Base-by-base conservation (phyloP, 768 basidiomycete species). In the Sporobolomyces pararoseus region DNA sequence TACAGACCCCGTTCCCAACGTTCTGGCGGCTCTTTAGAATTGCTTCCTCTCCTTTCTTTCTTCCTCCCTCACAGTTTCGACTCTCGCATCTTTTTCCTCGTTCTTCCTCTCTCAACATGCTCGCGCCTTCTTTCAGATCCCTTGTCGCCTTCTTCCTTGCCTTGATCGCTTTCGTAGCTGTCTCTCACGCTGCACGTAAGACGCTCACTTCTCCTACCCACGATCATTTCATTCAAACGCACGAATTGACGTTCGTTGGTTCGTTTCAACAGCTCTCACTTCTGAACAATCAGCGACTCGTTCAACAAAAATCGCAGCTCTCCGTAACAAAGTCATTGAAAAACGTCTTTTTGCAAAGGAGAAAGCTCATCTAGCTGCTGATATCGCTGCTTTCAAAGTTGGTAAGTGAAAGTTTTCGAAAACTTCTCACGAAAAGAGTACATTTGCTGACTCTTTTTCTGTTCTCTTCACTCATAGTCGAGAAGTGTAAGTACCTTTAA, bases 181-280 rank as follows among this genome's bases (percentile, higher is more conserved):
- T 61, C 29, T 31, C 39, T n/a, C n/a, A n/a, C 19, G 59, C 59
- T 23, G 59, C 46, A n/a, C 59, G 59, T 61, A 35, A 5, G 59
- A 42, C 39, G 39, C 58, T 27, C 44, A 4, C 27, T 60, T 17
- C 35, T 21, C 35, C 55, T 34, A 10, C 17, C 31, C 14, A n/a
- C 7, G 5, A 35, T 42, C 13, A 6, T 23, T 16, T 46, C 27
- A 12, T 14, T 37, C 29, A 25, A 4, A n/a, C 3, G 13, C 10
- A 13, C 35, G 6, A 10, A 32, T 37, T 17, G 19, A 5, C 32
- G 21, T 39, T 21, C n/a, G n/a, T n/a, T n/a, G n/a, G n/a, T n/a
- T n/a, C n/a, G n/a, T n/a, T 4, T 5, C 25, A 10, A 27, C 27
- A 61, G 59, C 59, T 23, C 46, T 61, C 46, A 61, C 59, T 10